Evolutionary conservation across 1,284 basidiomycete species (phyloP), one percentile per base, ranked within the genome.

Genomic region (Tilletiopsis washingtonensis): DNA sequence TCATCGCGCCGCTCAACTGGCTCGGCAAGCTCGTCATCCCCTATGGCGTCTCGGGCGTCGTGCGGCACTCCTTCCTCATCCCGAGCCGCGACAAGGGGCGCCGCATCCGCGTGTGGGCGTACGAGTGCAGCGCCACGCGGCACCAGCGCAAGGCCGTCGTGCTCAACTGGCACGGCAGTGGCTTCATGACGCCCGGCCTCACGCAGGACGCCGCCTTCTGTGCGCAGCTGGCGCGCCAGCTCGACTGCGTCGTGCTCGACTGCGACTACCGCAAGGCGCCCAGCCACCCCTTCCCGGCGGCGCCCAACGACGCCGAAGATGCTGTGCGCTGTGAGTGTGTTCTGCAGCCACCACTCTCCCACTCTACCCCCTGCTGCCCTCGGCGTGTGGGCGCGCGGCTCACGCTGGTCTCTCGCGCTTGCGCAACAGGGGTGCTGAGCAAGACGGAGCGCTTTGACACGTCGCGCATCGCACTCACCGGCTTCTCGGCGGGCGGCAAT

Each of bases 241-340:
- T 64, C 1, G 47, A 51, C 0, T 51, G 53, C 5, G 75, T 81
- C 0, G 81, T 83, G 2, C 74, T 84, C 6, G 81, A 81, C 4
- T 82, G 86, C 19, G 81, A 83, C 59, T 86, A 87, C 67, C 80
- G 84, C 4, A 78, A 87, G 6, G 84, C 82, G 0, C 86, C 86
- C 0, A 85, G 88, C 62, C 57, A 83, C 46, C 79, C 79, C 4
- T 87, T 84, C 61, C 86, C 86, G 1, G 80, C 82, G 1, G 84
- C 84, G 0, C 80, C 85, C 0, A 80, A 85, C 38, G 86, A 88
- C 62, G 54, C 54, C 1, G 51, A n/a, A 9, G 29, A 34, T n/a
- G n/a, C n/a, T n/a, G n/a, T n/a, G n/a, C n/a, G n/a, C n/a, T n/a
- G n/a, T n/a, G n/a, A n/a, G n/a, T n/a, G n/a, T n/a, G n/a, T n/a